Evolutionary conservation across 495 filamentous ascomycete species (phyloP).

Genomic region (Copromyces sp.): DNA sequence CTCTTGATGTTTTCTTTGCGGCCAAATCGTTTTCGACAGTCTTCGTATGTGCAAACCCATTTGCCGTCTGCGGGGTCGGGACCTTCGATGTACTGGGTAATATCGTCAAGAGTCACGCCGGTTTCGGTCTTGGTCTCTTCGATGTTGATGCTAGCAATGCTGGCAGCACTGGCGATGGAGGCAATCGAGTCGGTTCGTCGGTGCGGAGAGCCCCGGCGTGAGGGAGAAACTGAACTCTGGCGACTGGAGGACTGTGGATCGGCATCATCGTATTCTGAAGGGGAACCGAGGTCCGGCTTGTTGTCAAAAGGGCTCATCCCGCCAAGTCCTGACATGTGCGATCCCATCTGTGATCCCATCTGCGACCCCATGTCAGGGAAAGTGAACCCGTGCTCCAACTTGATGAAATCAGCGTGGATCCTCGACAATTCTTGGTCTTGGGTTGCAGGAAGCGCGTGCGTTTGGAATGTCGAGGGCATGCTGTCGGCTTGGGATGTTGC

Average conservation of each 20-base stretch:
- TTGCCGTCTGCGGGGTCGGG: slow-evolving; percentile 65
- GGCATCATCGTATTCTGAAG: slow-evolving; percentile 7
- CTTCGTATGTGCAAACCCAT: slow-evolving; percentile 75
- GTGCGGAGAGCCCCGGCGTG: slow-evolving; percentile 28
- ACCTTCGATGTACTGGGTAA: slow-evolving; percentile 71
- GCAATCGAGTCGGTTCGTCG: slow-evolving; percentile 40
- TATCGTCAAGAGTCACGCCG: slow-evolving; percentile 78
- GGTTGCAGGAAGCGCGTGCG: slow-evolving; percentile 31
- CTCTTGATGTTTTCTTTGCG: slow-evolving; percentile 96
- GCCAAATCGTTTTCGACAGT: slow-evolving; percentile 76
- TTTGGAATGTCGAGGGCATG: slow-evolving; percentile 29
- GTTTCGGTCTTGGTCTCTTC: slow-evolving; percentile 52
- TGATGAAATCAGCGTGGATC: slow-evolving; percentile 41
- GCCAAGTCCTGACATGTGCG: slow-evolving; percentile 18
- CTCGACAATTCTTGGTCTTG: slow-evolving; percentile 48
- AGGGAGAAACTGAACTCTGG: slow-evolving; percentile 9
- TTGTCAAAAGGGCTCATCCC: slow-evolving; percentile 20
- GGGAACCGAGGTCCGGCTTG: slow-evolving; percentile 23
- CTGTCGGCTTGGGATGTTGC: slow-evolving; percentile 29
- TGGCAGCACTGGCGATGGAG: slow-evolving; percentile 40
- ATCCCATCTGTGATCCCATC: slow-evolving; percentile 11
- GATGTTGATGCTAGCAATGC: slow-evolving; percentile 45
- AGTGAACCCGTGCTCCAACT: slow-evolving; percentile 35
- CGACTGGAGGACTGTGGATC: not conserved
- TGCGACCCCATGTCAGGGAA: slow-evolving; percentile 30